These are phyloP conservation scores for Coelastrella sp. DNA, from an alignment of 139 green algal genomes.

Conservation along the genomic window DNA sequence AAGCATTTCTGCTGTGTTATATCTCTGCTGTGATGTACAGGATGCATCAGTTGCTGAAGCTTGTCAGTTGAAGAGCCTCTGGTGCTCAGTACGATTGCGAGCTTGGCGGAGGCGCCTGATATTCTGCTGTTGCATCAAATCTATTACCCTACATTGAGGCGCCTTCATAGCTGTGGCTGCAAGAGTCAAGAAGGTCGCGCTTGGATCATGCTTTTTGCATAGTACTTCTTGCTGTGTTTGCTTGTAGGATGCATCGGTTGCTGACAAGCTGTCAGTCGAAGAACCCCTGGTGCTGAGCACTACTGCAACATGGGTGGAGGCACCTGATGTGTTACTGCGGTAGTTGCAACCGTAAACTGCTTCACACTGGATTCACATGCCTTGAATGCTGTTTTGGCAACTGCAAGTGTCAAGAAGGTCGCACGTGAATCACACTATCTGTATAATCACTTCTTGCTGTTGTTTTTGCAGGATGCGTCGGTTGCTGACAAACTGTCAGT, in stretches of 20 bases:
- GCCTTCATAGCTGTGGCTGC: too few species aligned
- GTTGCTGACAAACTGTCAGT: conserved; percentile 73
- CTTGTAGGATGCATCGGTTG: conserved; percentile 62
- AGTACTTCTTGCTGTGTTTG: too few species aligned
- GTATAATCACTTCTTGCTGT: too few species aligned
- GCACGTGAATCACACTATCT: too few species aligned
- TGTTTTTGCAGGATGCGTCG: conserved; percentile 62
- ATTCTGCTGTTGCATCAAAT: conserved; percentile 74
- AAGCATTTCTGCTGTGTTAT: conserved; percentile 45
- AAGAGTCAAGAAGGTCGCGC: too few species aligned
- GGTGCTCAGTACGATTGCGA: conserved; percentile 51
- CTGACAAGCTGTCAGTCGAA: conserved; percentile 76
- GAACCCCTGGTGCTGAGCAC: conserved; percentile 59
- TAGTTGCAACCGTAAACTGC: too few species aligned
- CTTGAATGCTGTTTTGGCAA: too few species aligned
- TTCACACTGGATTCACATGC: too few species aligned
- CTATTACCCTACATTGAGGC: too few species aligned
- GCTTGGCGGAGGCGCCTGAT: conserved; percentile 78
- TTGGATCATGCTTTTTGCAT: too few species aligned
- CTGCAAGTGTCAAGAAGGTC: too few species aligned
- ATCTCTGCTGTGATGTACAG: conserved; percentile 19
- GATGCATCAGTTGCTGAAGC: conserved; percentile 69
- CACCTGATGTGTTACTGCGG: conserved; percentile 78
- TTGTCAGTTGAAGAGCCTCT: conserved; percentile 73
- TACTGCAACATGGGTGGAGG: conserved; percentile 78